phyloP scores from a whole-genome alignment of 805 yeast genomes.

The Metschnikowia gelsemii region DNA sequence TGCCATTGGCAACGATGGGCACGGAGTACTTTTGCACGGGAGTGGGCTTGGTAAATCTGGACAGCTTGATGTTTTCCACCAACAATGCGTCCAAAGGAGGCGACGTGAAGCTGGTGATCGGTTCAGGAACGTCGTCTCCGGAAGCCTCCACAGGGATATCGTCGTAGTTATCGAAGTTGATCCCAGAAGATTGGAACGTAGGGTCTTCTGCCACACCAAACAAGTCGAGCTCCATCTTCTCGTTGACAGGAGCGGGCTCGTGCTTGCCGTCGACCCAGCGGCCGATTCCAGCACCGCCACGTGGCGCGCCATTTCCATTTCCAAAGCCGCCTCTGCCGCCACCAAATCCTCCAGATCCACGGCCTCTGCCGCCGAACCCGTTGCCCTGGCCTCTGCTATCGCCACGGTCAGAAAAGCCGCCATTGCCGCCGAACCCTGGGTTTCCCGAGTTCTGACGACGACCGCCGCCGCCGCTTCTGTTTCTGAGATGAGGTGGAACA shows the following conservation, averaged over 20 bases:
- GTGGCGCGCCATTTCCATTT: slow-evolving; percentile 26
- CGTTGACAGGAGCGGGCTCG: slow-evolving; percentile 73
- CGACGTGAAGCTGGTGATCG: slow-evolving; percentile 79
- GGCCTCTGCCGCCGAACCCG: slow-evolving; percentile 29
- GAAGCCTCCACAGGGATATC: slow-evolving; percentile 98
- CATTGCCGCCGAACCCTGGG: slow-evolving; percentile 17
- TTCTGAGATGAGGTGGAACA: slow-evolving; percentile 37
- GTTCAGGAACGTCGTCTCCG: slow-evolving; percentile 93
- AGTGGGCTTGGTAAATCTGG: slow-evolving; percentile 93
- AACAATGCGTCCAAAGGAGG: slow-evolving; percentile 89
- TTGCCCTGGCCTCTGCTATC: slow-evolving; percentile 14
- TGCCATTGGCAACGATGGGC: slow-evolving; percentile 83
- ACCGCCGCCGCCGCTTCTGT: slow-evolving; percentile 31
- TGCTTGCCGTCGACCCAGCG: slow-evolving; percentile 86
- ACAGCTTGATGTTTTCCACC: slow-evolving; percentile 80
- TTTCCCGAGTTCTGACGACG: slow-evolving; percentile 32
- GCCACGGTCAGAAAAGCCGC: slow-evolving; percentile 8
- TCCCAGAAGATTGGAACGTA: slow-evolving; percentile 86
- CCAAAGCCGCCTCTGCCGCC: slow-evolving; percentile 21
- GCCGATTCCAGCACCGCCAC: slow-evolving; percentile 75
- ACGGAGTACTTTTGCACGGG: slow-evolving; percentile 94
- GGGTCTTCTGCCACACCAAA: slow-evolving; percentile 81
- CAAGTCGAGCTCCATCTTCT: slow-evolving; percentile 69
- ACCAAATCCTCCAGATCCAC: slow-evolving; percentile 34
- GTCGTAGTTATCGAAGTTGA: slow-evolving; percentile 97